These are phyloP conservation scores for Discostella stelligera DNA, from an alignment of 352 stramenopile genomes.

Conservation along the genomic window DNA sequence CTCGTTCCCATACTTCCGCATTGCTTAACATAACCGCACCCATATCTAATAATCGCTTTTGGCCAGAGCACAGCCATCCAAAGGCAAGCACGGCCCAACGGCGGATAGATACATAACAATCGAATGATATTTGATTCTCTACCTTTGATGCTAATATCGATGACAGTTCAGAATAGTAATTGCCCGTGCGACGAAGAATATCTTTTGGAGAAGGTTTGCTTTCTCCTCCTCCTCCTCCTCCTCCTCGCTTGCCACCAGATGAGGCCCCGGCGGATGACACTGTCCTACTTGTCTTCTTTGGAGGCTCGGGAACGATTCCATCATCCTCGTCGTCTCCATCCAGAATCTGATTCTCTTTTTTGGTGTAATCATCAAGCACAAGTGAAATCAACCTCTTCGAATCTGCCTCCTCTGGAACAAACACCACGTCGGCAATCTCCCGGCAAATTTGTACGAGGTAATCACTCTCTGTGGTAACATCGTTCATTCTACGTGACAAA, in stretches of 20 bases:
- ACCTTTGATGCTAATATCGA: slow-evolving; percentile 18
- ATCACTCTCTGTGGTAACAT: slow-evolving; percentile 10
- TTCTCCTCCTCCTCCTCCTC: slow-evolving; percentile 19
- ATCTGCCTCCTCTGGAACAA: slow-evolving; percentile 21
- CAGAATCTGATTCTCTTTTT: neutral
- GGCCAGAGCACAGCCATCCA: slow-evolving; percentile 58
- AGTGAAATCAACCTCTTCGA: slow-evolving; percentile 31
- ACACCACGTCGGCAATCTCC: slow-evolving; percentile 22
- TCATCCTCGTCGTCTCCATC: neutral
- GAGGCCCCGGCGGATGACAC: neutral
- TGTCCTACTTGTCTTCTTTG: slow-evolving; percentile 7
- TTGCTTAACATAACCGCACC: slow-evolving; percentile 39
- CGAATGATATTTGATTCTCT: slow-evolving; percentile 48
- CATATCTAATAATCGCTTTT: slow-evolving; percentile 45
- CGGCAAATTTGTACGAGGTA: slow-evolving; percentile 30
- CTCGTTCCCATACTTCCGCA: slow-evolving; percentile 23
- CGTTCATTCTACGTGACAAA: neutral
- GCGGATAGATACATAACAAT: slow-evolving; percentile 57
- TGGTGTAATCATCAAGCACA: slow-evolving; percentile 4
- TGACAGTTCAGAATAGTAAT: slow-evolving; percentile 29
- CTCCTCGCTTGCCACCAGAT: neutral
- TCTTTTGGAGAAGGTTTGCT: slow-evolving; percentile 9
- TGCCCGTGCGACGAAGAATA: slow-evolving; percentile 4
- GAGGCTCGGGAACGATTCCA: neutral
- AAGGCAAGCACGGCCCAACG: slow-evolving; percentile 60